Base-by-base conservation (phyloP, 2,329 filamentous ascomycete genomes). In the Diaporthe australafricana region DNA sequence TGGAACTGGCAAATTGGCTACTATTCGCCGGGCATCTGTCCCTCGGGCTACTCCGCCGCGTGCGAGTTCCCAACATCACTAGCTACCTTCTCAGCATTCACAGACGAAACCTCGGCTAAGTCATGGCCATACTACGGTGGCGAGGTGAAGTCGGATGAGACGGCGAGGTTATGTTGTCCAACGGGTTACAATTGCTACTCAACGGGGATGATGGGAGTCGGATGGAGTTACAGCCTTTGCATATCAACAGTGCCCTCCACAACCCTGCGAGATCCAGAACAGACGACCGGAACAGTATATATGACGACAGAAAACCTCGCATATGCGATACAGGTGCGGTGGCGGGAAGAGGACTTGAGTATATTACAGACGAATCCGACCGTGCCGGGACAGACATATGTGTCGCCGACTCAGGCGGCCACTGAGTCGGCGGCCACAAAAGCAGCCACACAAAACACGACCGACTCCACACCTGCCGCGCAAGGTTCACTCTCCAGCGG, bases 351-450 rank as follows among this genome's bases (percentile, higher is more conserved):
- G 32, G 75, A 76, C 62, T 52, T 76, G 30, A 71, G 70, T 30
- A 71, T 70, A 25, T 38, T 76, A 27, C 56, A 76, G 63, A 76
- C 75, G 47, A 70, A 76, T 30, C 75, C 75, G 32, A 75, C 74
- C 22, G 72, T 72, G 20, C 74, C 75, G 40, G 75, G 75, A 16
- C 50, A 70, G 42, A 75, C 38, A 25, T 72, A 72, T 11, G n/a
- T 35, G 60, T 14, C 25, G 42, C 60, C n/a, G 60, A 63, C 60
- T 17, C 20, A 48, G 42, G 30, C 42, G 4, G 14, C n/a, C n/a
- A n/a, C n/a, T n/a, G n/a, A n/a, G n/a, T n/a, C n/a, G 42, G 30
- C 42, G 4, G 14, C 17, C 8, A 63, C 57, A 16, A 17, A 30
- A 20, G 40, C 45, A 11, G 6, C 40, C 57, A 48, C 57, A 22